phyloP scores from a whole-genome alignment of 2,329 filamentous ascomycete genomes.

The Camillea tinctor region DNA sequence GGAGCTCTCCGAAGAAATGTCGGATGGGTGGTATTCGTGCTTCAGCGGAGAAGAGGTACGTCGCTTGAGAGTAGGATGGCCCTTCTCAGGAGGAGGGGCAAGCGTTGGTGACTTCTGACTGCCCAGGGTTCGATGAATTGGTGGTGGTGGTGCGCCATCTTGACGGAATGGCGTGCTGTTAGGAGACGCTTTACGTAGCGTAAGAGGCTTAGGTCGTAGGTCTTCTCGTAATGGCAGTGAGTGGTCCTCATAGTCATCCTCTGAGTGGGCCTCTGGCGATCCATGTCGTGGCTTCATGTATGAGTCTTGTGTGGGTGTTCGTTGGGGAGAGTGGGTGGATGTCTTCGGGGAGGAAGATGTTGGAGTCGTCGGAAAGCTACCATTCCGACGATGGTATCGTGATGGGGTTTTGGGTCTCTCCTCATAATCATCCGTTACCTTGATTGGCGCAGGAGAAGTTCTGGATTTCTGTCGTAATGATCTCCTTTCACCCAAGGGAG shows the following conservation, averaged over 20 bases:
- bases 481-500: conserved; percentile 40
- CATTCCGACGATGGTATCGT: conserved; percentile 33
- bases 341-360: conserved; percentile 16
- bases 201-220: conserved; percentile 38
- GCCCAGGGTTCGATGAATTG: conserved; percentile 48
- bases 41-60: conserved; percentile 91
- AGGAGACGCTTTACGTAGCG: conserved; percentile 33
- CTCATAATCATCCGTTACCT: conserved; percentile 16
- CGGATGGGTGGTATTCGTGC: conserved; percentile 92
- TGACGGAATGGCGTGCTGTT: conserved; percentile 43
- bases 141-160: conserved; percentile 56
- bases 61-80: conserved; percentile 54
- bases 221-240: conserved; percentile 34
- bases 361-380: conserved; percentile 31
- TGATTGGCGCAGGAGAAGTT: conserved; percentile 21
- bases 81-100: conserved; percentile 48
- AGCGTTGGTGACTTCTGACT: conserved; percentile 39
- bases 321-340: conserved; percentile 33
- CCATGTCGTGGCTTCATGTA: conserved; percentile 23
- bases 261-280: conserved; percentile 11
- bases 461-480: conserved; percentile 13
- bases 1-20: conserved; percentile 50
- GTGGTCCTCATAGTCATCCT: conserved; percentile 11
- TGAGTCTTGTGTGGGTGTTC: conserved; percentile 38
- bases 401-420: conserved; percentile 35